These are phyloP conservation scores for Barnettozyma salicaria DNA, from an alignment of 805 yeast genomes.

Conservation along the genomic window DNA sequence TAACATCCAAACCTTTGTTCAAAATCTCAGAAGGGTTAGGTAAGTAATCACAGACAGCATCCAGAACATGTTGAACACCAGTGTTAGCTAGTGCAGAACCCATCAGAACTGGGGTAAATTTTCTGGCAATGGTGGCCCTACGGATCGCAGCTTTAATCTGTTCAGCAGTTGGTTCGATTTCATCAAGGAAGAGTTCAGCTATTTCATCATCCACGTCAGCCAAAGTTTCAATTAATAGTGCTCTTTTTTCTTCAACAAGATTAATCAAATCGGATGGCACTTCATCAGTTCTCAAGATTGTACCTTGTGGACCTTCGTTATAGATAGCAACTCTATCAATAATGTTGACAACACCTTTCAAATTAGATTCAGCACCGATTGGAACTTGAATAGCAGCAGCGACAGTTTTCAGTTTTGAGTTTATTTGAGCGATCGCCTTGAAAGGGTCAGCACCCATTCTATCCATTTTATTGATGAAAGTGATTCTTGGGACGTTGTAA, in stretches of 20 bases:
- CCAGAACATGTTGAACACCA: slow-evolving; percentile 92
- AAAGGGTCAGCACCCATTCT: slow-evolving; percentile 99
- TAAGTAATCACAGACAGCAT: slow-evolving; percentile 90
- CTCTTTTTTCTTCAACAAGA: slow-evolving; percentile 85
- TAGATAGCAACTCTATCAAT: slow-evolving; percentile 82
- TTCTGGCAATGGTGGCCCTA: slow-evolving; percentile 90
- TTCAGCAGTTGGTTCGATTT: slow-evolving; percentile 74
- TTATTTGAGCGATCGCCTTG: slow-evolving; percentile 87
- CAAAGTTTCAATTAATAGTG: slow-evolving; percentile 78
- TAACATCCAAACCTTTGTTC: slow-evolving; percentile 81
- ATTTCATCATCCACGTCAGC: slow-evolving; percentile 98
- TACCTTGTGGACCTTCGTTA: slow-evolving; percentile 90
- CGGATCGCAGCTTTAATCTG: slow-evolving; percentile 89
- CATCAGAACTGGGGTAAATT: slow-evolving; percentile 98
- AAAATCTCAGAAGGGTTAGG: slow-evolving; percentile 94
- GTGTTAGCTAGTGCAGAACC: slow-evolving; percentile 97
- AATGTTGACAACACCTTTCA: slow-evolving; percentile 87
- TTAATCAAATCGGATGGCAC: slow-evolving; percentile 78
- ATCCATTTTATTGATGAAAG: slow-evolving; percentile 97
- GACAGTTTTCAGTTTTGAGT: slow-evolving; percentile 78
- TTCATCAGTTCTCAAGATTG: slow-evolving; percentile 54
- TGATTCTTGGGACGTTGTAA: slow-evolving; percentile 93
- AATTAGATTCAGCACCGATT: slow-evolving; percentile 83
- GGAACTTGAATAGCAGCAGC: slow-evolving; percentile 99
- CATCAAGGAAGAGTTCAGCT: slow-evolving; percentile 89